Percentiles rank a stretch among this genome's conserved stretches.
phyloP scores from a whole-genome alignment of 805 yeast species.

The Schwanniomyces yamadae region DNA sequence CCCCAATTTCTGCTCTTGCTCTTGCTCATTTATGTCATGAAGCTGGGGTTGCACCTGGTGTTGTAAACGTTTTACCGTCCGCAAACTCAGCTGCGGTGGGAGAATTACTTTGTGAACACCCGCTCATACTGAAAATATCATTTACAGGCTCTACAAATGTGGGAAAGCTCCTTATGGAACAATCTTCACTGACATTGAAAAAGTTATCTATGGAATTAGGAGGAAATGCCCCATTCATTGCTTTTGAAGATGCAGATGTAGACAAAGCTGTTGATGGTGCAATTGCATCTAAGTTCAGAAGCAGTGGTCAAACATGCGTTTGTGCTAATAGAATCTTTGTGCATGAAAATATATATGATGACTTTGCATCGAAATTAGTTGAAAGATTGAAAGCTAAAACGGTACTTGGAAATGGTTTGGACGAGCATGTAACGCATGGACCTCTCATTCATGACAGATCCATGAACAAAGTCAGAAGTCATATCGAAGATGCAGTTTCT shows the following conservation, averaged over 20 bases:
- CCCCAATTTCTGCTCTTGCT: constrained; percentile 74
- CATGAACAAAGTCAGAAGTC: constrained; percentile 57
- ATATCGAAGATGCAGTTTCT: constrained; percentile 62
- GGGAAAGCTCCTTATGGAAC: constrained; percentile 59
- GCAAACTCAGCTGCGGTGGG: constrained; percentile 50
- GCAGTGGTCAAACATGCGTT: constrained; percentile 66
- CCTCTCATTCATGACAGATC: constrained; percentile 69
- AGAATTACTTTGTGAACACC: constrained; percentile 45
- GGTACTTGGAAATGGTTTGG: constrained; percentile 63
- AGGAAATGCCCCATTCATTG: constrained; percentile 65
- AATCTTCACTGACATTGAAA: constrained; percentile 56
- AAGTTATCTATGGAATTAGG: constrained; percentile 64
- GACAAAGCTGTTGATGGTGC: constrained; percentile 55
- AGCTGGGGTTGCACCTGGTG: constrained; percentile 75
- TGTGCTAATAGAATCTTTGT: constrained; percentile 62
- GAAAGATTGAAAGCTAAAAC: constrained; percentile 35
- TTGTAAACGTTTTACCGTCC: constrained; percentile 61
- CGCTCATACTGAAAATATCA: constrained; percentile 51
- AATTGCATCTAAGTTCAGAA: constrained; percentile 56
- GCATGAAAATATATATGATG: constrained; percentile 49
- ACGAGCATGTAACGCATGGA: constrained; percentile 64
- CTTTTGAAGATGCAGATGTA: constrained; percentile 59
- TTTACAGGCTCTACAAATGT: constrained; percentile 67
- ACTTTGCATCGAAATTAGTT: constrained; percentile 46
- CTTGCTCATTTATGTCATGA: constrained; percentile 56